Percentiles rank a stretch among this genome's conserved stretches.
phyloP scores from a whole-genome alignment of 2,329 filamentous ascomycete genomes.

The Scedosporium aurantiacum region DNA sequence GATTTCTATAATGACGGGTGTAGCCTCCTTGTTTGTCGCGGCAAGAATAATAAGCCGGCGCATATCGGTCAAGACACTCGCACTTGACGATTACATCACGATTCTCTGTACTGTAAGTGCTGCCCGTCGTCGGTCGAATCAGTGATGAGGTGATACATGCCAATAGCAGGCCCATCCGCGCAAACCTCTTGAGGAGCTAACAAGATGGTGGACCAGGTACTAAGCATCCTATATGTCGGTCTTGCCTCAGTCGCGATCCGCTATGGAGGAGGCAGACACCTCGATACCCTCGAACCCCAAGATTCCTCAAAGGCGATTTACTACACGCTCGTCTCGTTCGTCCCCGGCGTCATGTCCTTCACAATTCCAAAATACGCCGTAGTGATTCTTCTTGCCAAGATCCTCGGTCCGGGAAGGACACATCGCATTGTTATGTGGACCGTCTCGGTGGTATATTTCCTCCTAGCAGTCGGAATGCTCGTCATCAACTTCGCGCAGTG shows the following conservation, averaged over 20 bases:
- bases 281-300: constrained; percentile 16
- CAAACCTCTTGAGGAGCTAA: too few species aligned
- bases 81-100: not conserved
- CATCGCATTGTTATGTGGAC: constrained; percentile 26
- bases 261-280: constrained; percentile 29
- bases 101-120: not conserved
- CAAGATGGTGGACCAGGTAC: too few species aligned
- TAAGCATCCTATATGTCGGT: too few species aligned
- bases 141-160: too few species aligned
- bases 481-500: constrained; percentile 32
- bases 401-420: constrained; percentile 22
- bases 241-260: constrained; percentile 23
- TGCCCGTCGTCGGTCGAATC: too few species aligned
- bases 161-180: constrained; percentile 1
- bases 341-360: constrained; percentile 26
- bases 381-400: constrained; percentile 23
- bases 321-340: constrained; percentile 26
- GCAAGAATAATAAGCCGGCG: not conserved
- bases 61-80: not conserved
- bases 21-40: not conserved
- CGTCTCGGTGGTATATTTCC: constrained; percentile 15
- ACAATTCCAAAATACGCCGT: constrained; percentile 29
- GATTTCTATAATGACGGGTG: not conserved
- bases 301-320: constrained; percentile 20
- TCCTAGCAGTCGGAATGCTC: constrained; percentile 23